Base-by-base conservation (phyloP, 768 basidiomycete genomes). In the Auricularia sp. region DNA sequence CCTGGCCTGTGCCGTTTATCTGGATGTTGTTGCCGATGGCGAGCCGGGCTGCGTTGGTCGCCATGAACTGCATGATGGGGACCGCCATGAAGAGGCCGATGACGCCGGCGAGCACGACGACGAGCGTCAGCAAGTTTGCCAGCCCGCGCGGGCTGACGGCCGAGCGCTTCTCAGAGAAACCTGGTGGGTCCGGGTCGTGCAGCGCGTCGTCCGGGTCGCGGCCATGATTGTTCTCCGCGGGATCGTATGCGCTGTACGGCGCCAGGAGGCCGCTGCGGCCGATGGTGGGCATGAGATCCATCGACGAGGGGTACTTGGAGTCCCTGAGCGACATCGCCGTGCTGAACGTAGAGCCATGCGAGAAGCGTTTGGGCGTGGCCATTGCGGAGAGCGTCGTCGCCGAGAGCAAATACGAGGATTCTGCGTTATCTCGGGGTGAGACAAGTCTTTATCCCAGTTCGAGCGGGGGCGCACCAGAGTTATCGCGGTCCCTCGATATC, bases 1-100 rank as follows among this genome's bases (percentile, higher is more conserved):
- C 86, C 75, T 98, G 95, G 2, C 96, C 96, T 0, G 88, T 81
- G 16, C 76, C 83, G 70, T 98, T 98, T 68, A 91, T 87, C 89
- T 39, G 76, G 64, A 16, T 76, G 72, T 62, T 66, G 29, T 18
- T 61, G 59, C 63, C 69, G 42, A 12, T 72, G 65, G 18, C 71
- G 64, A 10, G 71, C 73, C 42, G 75, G 76, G 66, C 75, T 84
- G 69, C 65, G 18, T 68, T 70, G 14, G 36, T 67, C 0, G 67
- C 72, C 73, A 67, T 82, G 33, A 59, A 83, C 61, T 80, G 77
- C 65, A 93, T 83, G 71, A 97, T 85, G 12, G 96, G 96, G 70
- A 91, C 97, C 36, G 89, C 93, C 21, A 87, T 88, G 69, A 97
- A 98, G 16, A 98, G 81, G 18, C 81, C 83, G 67, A 97, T 74